Evolutionary conservation across 257 asterid genomes (phyloP), one percentile per base, ranked within the genome.

Genomic region (Nicotiana benthamiana): DNA sequence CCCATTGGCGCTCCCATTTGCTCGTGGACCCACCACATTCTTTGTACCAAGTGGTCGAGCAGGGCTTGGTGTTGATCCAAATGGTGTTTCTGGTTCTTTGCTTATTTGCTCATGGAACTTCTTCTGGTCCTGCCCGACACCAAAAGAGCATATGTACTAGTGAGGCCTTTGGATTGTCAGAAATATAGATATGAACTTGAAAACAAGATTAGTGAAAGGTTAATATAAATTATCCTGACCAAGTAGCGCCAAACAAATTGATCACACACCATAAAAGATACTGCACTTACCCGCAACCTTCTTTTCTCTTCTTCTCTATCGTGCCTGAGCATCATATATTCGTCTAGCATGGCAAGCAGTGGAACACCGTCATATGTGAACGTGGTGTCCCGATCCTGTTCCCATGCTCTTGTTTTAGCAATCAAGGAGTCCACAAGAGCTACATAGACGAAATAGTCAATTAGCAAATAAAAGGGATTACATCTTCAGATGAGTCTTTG

Each of bases 31-130:
- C 4, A 76, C 92, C 52, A 83, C 95, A 81, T 93, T 95, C 90
- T 92, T 94, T 3, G 93, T 79, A 78, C 92, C 86, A 8, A 84
- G 86, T 46, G 79, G 94, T 82, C 94, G 88, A 76, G 92, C 90
- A 20, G 99, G 96, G 86, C 95, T 95, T n/a, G 98, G 98, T 30
- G 97, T 91, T 56, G 97, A 76, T 52, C 95, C 92, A 27, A 90
- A 88, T 12, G 80, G 75, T 53, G 89, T 77, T 59, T 94, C 98
- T 72, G 24, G 22, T 68, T 92, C 98, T 88, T 89, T 94, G 81
- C 74, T 86, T 66, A 90, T 24, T 84, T 86, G 96, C 36, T 94
- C 97, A 17, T 83, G 90, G 70, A 88, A 90, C 89, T 90, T 94
- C 85, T 92, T 94, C 84, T 91, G 94, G 46, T 91, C 98, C 98